Evolutionary conservation across 2,329 filamentous ascomycete species (phyloP), one percentile per base, ranked within the genome.

Genomic region (Cordyceps fumosorosea): DNA sequence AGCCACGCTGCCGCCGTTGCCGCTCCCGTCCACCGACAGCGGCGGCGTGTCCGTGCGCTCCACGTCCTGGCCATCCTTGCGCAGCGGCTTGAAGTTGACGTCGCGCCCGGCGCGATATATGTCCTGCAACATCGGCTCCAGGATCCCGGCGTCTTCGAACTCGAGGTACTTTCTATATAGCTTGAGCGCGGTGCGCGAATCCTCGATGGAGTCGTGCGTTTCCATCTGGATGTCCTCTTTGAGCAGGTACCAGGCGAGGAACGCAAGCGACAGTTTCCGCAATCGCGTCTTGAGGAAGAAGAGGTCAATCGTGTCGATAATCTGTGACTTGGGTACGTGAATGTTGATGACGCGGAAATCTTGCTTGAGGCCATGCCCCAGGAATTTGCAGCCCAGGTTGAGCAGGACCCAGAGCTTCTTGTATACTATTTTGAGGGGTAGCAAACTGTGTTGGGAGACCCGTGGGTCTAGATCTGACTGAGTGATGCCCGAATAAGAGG

Each of bases 271-370:
- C 2, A 99, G 84, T 71, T 93, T 95, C n/a, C 96, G 87, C 59
- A 91, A 84, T 37, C 91, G 88, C 18, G 85, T 82, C 62, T 89
- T 86, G 63, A 96, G 86, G 75, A 90, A 96, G 78, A 96, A 98
- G 1, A 96, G 81, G 66, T 96, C 89, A 67, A 93, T 92, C 0
- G 96, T 99, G 75, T 99, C 95, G 61, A 99, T 91, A 42, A 96
- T 89, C 73, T 99, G 95, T 3, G 84, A 76, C 71, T 89, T 90
- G 1, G 96, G 95, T 0, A 99, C 89, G 73, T 97, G 91, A 62
- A 99, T 97, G 74, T 99, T 99, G 76, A 96, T 96, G 62, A 96
- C 96, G 59, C 95, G 91, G 77, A 99, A 98, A 75, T 99, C 95
- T 68, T 95, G 93, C 67, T 91, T 91, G 48, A 99, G 81, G 4